Percentiles rank a stretch among this genome's conserved stretches.
phyloP scores from a whole-genome alignment of 148 eudicot species.

The Chenopodium quinoa region DNA sequence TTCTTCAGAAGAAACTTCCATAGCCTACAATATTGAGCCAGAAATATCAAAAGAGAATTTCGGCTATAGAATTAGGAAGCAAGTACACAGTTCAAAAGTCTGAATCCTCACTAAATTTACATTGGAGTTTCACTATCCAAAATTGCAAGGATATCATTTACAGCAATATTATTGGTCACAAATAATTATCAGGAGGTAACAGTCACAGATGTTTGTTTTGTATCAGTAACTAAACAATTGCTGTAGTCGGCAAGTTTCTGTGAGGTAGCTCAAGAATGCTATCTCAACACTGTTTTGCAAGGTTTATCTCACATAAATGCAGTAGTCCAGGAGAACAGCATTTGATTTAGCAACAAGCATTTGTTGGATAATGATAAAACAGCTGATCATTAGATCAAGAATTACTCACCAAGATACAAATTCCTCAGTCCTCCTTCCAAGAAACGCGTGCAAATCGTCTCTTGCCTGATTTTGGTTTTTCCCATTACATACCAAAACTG shows the following conservation, averaged over 20 bases:
- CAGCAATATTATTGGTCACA: not conserved
- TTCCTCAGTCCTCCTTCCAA: slow-evolving; percentile 39
- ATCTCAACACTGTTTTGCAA: not conserved
- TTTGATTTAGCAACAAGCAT: not conserved
- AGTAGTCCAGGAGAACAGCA: not conserved
- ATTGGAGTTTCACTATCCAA: not conserved
- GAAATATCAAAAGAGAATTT: not conserved
- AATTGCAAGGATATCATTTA: not conserved
- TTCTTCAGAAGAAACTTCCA: slow-evolving; percentile 36
- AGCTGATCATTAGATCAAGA: not conserved
- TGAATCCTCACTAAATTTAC: not conserved
- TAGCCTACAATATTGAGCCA: slow-evolving; percentile 31
- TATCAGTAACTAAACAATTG: not conserved
- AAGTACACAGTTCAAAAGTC: slow-evolving; percentile 4
- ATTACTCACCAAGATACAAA: slow-evolving; percentile 51
- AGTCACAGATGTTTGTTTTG: not conserved
- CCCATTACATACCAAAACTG: slow-evolving; percentile 48
- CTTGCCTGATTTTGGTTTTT: slow-evolving; percentile 48
- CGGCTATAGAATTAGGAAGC: not conserved
- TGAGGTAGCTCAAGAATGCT: not conserved
- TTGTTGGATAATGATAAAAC: not conserved
- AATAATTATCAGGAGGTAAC: not conserved
- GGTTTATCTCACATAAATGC: not conserved
- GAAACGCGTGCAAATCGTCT: slow-evolving; percentile 50
- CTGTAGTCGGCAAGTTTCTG: not conserved